These are phyloP conservation scores for Cerioporus squamosus DNA, from an alignment of 1,284 basidiomycete species.

Conservation along the genomic window DNA sequence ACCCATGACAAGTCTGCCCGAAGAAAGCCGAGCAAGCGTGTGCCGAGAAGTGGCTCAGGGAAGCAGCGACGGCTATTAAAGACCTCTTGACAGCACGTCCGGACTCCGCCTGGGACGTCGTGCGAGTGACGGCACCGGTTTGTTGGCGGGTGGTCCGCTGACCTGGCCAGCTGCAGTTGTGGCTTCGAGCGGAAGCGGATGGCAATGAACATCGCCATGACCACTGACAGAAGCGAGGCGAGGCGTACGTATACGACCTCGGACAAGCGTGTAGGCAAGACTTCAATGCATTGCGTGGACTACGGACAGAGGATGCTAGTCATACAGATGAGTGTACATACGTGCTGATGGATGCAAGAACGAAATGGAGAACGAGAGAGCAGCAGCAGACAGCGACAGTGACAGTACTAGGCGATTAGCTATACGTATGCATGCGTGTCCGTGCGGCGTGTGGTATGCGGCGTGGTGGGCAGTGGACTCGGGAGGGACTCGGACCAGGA, in stretches of 20 bases:
- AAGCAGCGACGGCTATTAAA: too few relatives aligned
- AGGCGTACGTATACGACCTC: neutral
- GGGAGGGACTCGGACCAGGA: neutral
- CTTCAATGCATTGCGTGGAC: neutral
- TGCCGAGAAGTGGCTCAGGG: too few relatives aligned
- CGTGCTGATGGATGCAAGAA: neutral
- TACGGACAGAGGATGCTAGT: neutral
- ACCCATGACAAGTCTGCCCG: too few relatives aligned
- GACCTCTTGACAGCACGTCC: too few relatives aligned
- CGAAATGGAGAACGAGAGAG: neutral
- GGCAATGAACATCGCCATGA: too few relatives aligned
- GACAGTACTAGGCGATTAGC: constrained; percentile 10
- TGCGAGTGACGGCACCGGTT: too few relatives aligned
- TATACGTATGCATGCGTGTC: constrained; percentile 20
- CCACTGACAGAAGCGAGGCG: neutral
- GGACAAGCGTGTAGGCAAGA: neutral
- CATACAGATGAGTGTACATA: neutral
- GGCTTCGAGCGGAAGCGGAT: too few relatives aligned
- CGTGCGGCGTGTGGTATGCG: constrained; percentile 1
- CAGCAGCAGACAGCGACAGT: constrained; percentile 18
- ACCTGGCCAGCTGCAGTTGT: neutral
- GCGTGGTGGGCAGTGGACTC: neutral
- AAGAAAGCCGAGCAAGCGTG: too few relatives aligned
- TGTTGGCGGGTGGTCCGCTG: neutral
- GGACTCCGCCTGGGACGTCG: too few relatives aligned